Evolutionary conservation across 768 basidiomycete species (phyloP).

Genomic region (Neoboletus subvelutipes): DNA sequence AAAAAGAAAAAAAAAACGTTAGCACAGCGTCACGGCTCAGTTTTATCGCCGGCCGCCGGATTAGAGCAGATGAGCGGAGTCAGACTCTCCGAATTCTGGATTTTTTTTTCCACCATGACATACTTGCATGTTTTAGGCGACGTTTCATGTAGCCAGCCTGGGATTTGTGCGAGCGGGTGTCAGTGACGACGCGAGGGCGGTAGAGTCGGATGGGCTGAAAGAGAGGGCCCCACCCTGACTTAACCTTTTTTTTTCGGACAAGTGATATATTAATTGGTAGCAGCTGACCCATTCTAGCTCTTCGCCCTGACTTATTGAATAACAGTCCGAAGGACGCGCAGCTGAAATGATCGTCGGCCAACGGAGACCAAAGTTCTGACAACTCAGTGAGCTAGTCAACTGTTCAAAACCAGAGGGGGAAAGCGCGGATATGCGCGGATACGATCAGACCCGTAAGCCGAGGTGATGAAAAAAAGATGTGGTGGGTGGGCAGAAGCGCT

Average conservation of each 20-base stretch:
- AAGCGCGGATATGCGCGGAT: constrained; percentile 7
- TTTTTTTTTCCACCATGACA: not conserved
- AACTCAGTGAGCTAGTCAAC: not conserved
- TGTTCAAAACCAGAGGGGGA: not conserved
- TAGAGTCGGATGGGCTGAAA: not conserved
- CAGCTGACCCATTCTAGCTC: not conserved
- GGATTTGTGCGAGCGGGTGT: not conserved
- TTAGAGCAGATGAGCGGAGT: not conserved
- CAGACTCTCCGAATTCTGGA: not conserved
- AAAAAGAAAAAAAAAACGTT: not conserved
- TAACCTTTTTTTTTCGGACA: not conserved
- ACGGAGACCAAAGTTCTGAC: not conserved
- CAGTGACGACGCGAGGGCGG: not conserved
- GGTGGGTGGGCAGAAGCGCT: constrained; percentile 6
- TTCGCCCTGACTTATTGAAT: not conserved
- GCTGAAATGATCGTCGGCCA: not conserved
- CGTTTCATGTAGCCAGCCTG: too few species aligned
- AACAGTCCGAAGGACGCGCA: not conserved
- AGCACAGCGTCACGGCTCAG: not conserved
- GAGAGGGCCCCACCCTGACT: not conserved
- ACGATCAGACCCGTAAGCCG: constrained; percentile 6
- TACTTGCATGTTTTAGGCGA: not conserved
- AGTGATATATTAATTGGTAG: not conserved
- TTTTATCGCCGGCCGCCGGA: constrained; percentile 4
- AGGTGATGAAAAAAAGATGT: constrained; percentile 12